Conservation (phyloP, 495 filamentous ascomycete genomes). For the Aspergillus affinis region DNA sequence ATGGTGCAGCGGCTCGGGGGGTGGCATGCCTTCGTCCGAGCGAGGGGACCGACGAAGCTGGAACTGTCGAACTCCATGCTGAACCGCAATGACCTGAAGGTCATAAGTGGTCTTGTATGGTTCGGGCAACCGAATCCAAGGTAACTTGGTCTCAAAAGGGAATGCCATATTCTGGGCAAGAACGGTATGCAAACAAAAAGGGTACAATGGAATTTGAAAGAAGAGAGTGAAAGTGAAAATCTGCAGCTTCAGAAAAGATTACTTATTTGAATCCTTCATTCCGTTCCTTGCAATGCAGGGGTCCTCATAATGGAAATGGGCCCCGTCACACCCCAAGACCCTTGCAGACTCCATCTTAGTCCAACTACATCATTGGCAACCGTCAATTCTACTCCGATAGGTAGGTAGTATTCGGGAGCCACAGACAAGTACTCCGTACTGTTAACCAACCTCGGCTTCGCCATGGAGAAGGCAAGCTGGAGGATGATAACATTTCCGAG, state of each 20-base stretch:
- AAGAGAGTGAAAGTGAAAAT: background rate
- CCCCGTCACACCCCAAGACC: background rate
- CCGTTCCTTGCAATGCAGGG: background rate
- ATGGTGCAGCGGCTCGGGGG: conserved; percentile 25
- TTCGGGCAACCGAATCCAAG: conserved; percentile 24
- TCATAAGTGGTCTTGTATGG: conserved; percentile 26
- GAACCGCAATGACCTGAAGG: conserved; percentile 18
- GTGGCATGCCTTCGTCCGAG: conserved; percentile 21
- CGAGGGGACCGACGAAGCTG: conserved; percentile 22
- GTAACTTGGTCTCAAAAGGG: conserved; percentile 10
- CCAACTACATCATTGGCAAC: too few species aligned
- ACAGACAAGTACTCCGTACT: too few species aligned
- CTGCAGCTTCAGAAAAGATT: background rate
- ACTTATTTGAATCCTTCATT: background rate
- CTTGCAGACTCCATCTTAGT: too few species aligned
- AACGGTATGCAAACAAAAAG: background rate
- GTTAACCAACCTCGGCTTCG: background rate
- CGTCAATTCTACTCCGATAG: too few species aligned
- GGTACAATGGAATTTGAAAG: background rate
- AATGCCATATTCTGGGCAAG: background rate
- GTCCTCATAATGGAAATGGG: background rate
- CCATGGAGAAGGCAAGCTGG: background rate
- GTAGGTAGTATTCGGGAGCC: too few species aligned
- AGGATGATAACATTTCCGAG: background rate
- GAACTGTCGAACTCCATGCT: conserved; percentile 19